Conservation (phyloP, 768 basidiomycete genomes). For the Rhizopogon salebrosus region DNA sequence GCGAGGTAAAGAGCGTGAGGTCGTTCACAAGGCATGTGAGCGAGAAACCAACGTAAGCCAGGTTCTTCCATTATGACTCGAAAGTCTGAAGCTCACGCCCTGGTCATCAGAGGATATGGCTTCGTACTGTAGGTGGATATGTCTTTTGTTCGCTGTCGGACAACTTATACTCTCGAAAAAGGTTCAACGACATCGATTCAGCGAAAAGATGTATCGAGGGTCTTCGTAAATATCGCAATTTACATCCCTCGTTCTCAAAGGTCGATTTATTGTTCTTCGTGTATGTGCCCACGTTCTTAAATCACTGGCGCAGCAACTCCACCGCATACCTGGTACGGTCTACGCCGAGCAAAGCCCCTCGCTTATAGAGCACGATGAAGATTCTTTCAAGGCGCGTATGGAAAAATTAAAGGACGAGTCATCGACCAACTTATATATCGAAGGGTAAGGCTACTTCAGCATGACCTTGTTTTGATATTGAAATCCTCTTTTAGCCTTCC, state of each 20-base stretch:
- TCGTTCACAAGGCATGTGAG: conserved; percentile 82
- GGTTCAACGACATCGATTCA: conserved; percentile 61
- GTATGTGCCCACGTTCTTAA: conserved; percentile 3
- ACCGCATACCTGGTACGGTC: conserved; percentile 76
- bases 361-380: conserved; percentile 26
- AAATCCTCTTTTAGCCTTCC: conserved; percentile 45
- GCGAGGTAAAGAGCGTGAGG: conserved; percentile 68
- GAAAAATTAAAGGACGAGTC: conserved; percentile 59
- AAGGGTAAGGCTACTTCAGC: conserved; percentile 42
- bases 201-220: conserved; percentile 73
- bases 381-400: conserved; percentile 74
- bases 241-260: conserved; percentile 87
- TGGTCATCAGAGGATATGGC: conserved; percentile 58
- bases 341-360: conserved; percentile 39
- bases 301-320: conserved; percentile 42
- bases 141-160: conserved; percentile 2
- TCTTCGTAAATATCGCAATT: conserved; percentile 64
- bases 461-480: conserved; percentile 1
- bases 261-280: conserved; percentile 27
- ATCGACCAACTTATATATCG: conserved; percentile 80
- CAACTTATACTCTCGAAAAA: conserved; percentile 21
- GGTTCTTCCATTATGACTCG: conserved; percentile 13
- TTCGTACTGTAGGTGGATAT: conserved; percentile 63
- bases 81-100: conserved; percentile 4
- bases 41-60: conserved; percentile 51